Evolutionary conservation across 1,284 basidiomycete genomes (phyloP).

Genomic region (Malassezia sympodialis): DNA sequence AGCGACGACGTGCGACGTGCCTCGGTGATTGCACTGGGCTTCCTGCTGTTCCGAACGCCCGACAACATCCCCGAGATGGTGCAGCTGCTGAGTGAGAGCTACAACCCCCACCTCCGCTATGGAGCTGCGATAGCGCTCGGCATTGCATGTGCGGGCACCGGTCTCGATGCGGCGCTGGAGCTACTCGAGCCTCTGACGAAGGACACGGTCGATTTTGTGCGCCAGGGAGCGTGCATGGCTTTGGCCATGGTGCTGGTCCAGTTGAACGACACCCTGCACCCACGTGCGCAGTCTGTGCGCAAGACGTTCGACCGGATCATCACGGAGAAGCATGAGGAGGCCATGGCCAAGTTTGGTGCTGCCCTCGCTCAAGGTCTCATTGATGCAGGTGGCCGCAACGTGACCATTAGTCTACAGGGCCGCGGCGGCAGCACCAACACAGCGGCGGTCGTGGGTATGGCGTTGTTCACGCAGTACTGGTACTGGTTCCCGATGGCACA

Average conservation of each 20-base stretch:
- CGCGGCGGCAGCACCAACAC: constrained; percentile 43
- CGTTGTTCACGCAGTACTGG: constrained; percentile 48
- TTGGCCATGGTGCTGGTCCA: constrained; percentile 46
- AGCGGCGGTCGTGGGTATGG: constrained; percentile 48
- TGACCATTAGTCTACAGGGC: constrained; percentile 44
- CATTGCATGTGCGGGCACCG: constrained; percentile 46
- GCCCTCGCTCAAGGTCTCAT: constrained; percentile 44
- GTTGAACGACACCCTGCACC: constrained; percentile 46
- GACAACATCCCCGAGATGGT: constrained; percentile 47
- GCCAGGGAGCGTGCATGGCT: constrained; percentile 45
- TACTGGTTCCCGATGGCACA: constrained; percentile 49
- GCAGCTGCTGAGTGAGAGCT: constrained; percentile 47
- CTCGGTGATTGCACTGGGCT: constrained; percentile 43
- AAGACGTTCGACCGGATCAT: constrained; percentile 44
- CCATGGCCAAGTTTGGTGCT: constrained; percentile 48
- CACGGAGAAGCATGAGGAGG: constrained; percentile 47
- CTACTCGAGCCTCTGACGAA: constrained; percentile 47
- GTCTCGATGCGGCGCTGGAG: constrained; percentile 44
- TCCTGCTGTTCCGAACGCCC: constrained; percentile 47
- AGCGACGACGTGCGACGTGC: constrained; percentile 47
- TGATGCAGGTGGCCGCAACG: constrained; percentile 47
- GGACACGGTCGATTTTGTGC: constrained; percentile 47
- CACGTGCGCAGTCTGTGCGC: constrained; percentile 36
- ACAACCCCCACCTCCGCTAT: constrained; percentile 48
- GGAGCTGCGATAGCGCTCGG: constrained; percentile 47